Evolutionary conservation across 2,329 filamentous ascomycete species (phyloP), one percentile per base, ranked within the genome.

Genomic region (Aspergillus ustus): DNA sequence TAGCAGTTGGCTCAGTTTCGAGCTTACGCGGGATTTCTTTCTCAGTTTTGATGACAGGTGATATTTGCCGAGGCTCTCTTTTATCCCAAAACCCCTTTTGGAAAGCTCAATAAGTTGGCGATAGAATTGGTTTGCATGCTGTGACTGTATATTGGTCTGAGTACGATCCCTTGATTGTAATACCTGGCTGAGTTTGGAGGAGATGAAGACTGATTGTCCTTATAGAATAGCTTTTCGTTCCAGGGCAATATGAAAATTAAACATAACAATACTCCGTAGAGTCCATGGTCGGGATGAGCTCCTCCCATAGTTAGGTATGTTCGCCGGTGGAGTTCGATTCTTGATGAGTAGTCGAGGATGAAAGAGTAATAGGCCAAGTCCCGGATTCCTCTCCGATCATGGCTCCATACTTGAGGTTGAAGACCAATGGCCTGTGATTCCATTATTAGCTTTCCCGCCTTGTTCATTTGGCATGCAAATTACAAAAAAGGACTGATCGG

Each of bases 1-100:
- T 17, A 96, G 93, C 70, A 97, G 92, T 78, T 99, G 95, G 94
- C 86, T 98, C 63, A 97, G 93, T 77, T 99, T 96, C 75, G 95
- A 99, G 80, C 82, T 98, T 75, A 94, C 92, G 8, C 87, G 95
- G 67, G 95, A 99, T 78, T 90, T 96, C 73, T 80, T 98, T 45
- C 82, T 96, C 60, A 81, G 80, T 20, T 75, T 93, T 31, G 69
- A 75, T 60, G 72, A 71, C 59, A 64, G 67, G 63, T 70, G 52
- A 61, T 53, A 45, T 4, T 17, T n/a, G 6, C 37, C 34, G 25
- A n/a, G 25, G 25, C 19, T 20, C 20, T 25, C 40, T 28, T 29
- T 7, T 25, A 17, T 15, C 40, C 25, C 25, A 25, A 15, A 1
- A 22, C 44, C 11, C 31, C 34, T 40, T 40, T 40, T 13, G 34